phyloP scores from a whole-genome alignment of 2,329 filamentous ascomycete species.

The Dactylonectria estremocensis region DNA sequence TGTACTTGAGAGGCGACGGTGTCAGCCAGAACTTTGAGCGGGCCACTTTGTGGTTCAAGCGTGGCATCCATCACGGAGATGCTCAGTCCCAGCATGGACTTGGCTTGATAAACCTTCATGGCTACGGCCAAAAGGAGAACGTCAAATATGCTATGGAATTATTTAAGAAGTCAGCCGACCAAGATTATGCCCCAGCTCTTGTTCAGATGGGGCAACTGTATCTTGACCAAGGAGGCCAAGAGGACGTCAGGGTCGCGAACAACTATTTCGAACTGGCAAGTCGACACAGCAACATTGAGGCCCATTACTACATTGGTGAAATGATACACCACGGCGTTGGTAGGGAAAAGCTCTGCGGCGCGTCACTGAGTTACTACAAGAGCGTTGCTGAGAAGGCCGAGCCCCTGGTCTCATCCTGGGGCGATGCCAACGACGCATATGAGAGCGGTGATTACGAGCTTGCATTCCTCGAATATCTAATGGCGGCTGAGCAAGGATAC shows the following conservation, averaged over 20 bases:
- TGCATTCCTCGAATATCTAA: conserved; percentile 85
- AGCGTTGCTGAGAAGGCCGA: conserved; percentile 82
- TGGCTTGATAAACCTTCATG: conserved; percentile 86
- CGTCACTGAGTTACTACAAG: conserved; percentile 88
- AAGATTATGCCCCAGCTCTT: conserved; percentile 85
- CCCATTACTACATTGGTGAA: conserved; percentile 93
- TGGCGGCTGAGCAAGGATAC: conserved; percentile 94
- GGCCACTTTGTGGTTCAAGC: conserved; percentile 86
- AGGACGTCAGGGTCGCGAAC: conserved; percentile 82
- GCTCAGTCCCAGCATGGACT: conserved; percentile 88
- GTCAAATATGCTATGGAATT: conserved; percentile 80
- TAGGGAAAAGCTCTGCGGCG: conserved; percentile 82
- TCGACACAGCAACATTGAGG: conserved; percentile 87
- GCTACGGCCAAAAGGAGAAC: conserved; percentile 80
- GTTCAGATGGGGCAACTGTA: conserved; percentile 88
- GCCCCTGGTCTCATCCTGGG: conserved; percentile 81
- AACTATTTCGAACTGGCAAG: conserved; percentile 92
- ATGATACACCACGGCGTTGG: conserved; percentile 86
- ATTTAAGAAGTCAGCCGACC: conserved; percentile 85
- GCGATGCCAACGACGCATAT: conserved; percentile 87
- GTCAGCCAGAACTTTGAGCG: conserved; percentile 83
- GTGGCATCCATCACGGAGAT: conserved; percentile 82
- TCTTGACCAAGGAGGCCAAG: conserved; percentile 81
- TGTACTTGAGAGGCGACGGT: conserved; percentile 91
- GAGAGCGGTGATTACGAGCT: conserved; percentile 84